Base-by-base conservation (phyloP, 345 rosid genomes). In the Hevea brasiliensis region DNA sequence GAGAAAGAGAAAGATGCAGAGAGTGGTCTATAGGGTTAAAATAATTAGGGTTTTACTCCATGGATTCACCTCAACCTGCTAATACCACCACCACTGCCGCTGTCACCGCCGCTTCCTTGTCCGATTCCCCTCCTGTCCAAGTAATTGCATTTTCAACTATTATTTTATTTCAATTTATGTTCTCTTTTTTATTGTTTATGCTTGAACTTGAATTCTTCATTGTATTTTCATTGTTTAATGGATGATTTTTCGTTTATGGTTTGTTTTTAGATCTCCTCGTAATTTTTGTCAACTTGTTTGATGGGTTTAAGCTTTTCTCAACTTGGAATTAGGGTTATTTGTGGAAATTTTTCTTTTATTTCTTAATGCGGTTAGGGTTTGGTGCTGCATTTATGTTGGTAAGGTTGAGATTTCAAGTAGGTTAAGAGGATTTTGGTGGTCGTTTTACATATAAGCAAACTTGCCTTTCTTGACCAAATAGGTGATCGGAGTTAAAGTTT, bases 111-210 rank as follows among this genome's bases (percentile, higher is more conserved):
- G 20, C 62, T 32, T 6, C 68, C 26, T 54, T 64, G 11, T 37
- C 80, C 17, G 76, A 20, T 58, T 85, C 86, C 35, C 74, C 83
- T n/a, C 75, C 82, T 8, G 85, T 81, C 77, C 86, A 81, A 68
- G 88, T 85, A 81, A 70, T 32, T 64, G 35, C 37, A 55, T 42
- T 48, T 27, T 54, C 20, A 51, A 13, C 29, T 1, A 0, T 13
- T 62, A 3, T 21, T 56, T 40, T 51, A 7, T 44, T 14, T 2
- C 14, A 29, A 53, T 11, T 29, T n/a, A 15, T 68, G 1, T 13
- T 10, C 29, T 41, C 45, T 23, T n/a, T 12, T 4, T 13, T 0
- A 8, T 12, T 62, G 11, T 35, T 60, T 37, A 9, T 62, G 26
- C 47, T 62, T 62, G n/a, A 62, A 3, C 26, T 40, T n/a, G 47